A percentile compares a stretch with the other conserved stretches of the same genome.
Evolutionary conservation across 2,329 filamentous ascomycete genomes (phyloP).

Genomic region (Exophiala bonariae): DNA sequence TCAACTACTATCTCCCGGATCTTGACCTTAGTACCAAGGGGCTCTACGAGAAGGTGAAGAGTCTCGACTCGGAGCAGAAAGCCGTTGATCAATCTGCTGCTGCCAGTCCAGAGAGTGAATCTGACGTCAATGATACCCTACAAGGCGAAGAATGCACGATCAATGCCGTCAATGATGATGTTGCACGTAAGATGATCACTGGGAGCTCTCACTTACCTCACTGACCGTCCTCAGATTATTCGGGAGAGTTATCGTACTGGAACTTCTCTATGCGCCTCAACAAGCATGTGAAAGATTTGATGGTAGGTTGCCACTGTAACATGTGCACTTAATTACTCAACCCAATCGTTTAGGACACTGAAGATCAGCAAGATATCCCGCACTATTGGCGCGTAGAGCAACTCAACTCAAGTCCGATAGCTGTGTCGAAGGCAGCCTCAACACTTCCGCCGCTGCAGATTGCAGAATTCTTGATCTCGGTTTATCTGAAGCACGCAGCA

Average conservation of each 20-base stretch:
- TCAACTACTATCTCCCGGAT: neutral
- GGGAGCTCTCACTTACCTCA: neutral
- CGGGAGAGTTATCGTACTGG: conserved; percentile 47
- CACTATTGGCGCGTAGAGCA: conserved; percentile 45
- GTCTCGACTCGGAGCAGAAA: neutral
- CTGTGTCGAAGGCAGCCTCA: conserved; percentile 38
- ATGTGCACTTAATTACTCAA: too few species aligned
- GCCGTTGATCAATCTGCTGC: neutral
- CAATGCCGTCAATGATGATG: conserved; percentile 40
- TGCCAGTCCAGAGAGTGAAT: neutral
- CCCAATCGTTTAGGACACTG: too few species aligned
- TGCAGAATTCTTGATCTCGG: conserved; percentile 42
- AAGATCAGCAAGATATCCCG: conserved; percentile 26
- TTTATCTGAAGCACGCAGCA: conserved; percentile 45
- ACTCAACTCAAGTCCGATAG: conserved; percentile 40
- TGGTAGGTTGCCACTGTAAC: conserved; percentile 34
- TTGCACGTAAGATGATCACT: conserved; percentile 34
- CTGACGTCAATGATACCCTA: neutral
- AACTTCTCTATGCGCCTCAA: conserved; percentile 46
- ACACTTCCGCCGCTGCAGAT: conserved; percentile 45
- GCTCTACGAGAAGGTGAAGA: neutral
- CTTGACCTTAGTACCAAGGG: neutral
- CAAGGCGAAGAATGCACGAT: conserved; percentile 43
- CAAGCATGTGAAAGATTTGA: conserved; percentile 44
- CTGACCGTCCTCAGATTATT: conserved; percentile 37